Base-by-base conservation (phyloP, 208 protist species). In the Trypanosoma congolense region DNA sequence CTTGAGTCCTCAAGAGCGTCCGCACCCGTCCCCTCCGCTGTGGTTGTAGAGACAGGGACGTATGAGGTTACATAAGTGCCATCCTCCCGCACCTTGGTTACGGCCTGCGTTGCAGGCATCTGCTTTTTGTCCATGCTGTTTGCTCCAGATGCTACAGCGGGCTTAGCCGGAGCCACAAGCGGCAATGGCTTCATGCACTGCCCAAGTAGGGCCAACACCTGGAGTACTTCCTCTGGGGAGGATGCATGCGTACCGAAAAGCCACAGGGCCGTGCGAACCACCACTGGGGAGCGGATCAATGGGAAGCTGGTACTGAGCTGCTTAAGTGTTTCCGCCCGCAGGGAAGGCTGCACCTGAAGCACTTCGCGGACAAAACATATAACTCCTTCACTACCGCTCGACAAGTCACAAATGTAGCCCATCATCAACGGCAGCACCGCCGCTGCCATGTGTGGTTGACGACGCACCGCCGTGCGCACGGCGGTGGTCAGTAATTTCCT, bases 21-120 rank as follows among this genome's bases (percentile, higher is more conserved):
- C 41, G 51, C 24, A 24, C 41, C 35, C 9, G 30, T 46, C 38
- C 26, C 33, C 19, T 49, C 48, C 21, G 44, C 1, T 38, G 28
- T 28, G 5, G 51, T 56, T 26, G 55, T 28, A 61, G 42, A 45
- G 38, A 57, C 61, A 5, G 70, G 56, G 0, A 29, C 72, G 0
- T 84, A 93, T 28, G 80, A 80, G 1, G 88, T 97, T 31, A 87
- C 95, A 72, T 99, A 99, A 4, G 93, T 97, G 61, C 96, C 97
- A 44, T 93, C 83, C 61, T 94, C 86, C 26, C 73, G 79, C 25
- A 96, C 80, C 0, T 73, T 88, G 24, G 89, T 92, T 10, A 87
- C 71, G 26, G 70, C 86, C 2, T 65, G 69, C 62, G 83, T 59
- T 16, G 61, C 61, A 24, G 72, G 56, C 14, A 55, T 42, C 19